Base-by-base conservation (phyloP, 257 asterid species). In the Rehmannia glutinosa region DNA sequence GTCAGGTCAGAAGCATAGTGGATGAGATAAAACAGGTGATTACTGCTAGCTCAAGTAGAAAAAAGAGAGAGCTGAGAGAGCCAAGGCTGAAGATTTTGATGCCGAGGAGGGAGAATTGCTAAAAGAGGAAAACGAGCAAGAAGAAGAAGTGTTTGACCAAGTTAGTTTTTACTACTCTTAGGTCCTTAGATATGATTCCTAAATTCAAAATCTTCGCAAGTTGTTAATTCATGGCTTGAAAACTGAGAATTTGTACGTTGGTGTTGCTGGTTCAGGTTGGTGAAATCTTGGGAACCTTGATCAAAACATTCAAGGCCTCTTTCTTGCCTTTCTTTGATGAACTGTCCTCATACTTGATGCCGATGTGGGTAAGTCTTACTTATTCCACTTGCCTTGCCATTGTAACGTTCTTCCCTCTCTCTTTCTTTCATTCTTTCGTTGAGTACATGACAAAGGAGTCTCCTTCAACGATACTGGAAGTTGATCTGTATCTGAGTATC, bases 111-210 rank as follows among this genome's bases (percentile, higher is more conserved):
- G 92, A 64, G 97, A 91, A 84, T 59, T 91, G 70, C 96, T 94
- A 46, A 86, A 75, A 75, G 99, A 90, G 87, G 99, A 94, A 84
- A 87, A 91, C 53, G 99, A 94, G 83, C 99, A 87, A 80, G 99
- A 94, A 78, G 99, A 94, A 82, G 97, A 87, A 80, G 97, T 94
- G 50, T 94, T 94, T 81, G 97, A 91, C 68, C 97, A 94, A 86
- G 99, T 91, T 67, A 58, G 91, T 54, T 27, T 57, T 57, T 19
- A 36, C 62, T 8, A 36, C 13, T 32, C 28, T 46, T 65, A 11
- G 27, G 5, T 64, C 50, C 43, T 21, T 17, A 7, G 58, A 59
- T 50, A 68, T 27, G 21, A 20, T 1, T 32, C 13, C 33, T 52
- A 32, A 45, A 1, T 54, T 62, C 19, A 19, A 45, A 32, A 30